A percentile compares a stretch with the other conserved stretches of the same genome.
Evolutionary conservation across 306 rosid species (phyloP).

Genomic region (Heteromeles arbutifolia): DNA sequence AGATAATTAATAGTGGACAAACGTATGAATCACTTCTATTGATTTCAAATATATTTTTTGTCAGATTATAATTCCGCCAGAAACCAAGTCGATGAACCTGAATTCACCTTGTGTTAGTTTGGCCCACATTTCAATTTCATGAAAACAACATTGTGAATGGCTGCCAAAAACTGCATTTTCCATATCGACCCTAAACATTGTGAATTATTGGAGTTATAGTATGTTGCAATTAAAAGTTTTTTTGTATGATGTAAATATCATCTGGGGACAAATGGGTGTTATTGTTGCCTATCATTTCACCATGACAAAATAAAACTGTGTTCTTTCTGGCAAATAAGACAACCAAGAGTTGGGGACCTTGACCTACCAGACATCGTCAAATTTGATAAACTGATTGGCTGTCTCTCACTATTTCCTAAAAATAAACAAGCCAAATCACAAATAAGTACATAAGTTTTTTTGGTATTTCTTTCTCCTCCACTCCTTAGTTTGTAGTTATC

Average conservation of each 20-base stretch:
- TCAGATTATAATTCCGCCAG: neutral
- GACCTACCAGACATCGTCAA: neutral
- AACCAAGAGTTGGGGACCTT: neutral
- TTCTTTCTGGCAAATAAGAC: neutral
- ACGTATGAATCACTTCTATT: too few relatives aligned
- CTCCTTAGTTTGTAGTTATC: neutral
- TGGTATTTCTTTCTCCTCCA: neutral
- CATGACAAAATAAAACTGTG: neutral
- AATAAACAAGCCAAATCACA: neutral
- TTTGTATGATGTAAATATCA: too few relatives aligned
- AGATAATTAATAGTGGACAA: too few relatives aligned
- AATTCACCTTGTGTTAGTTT: neutral
- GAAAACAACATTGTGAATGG: neutral
- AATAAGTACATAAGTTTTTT: neutral
- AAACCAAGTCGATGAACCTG: neutral
- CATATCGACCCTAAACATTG: neutral
- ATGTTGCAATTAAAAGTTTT: neutral
- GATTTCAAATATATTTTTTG: too few relatives aligned
- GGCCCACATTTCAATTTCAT: neutral
- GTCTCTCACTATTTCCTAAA: neutral
- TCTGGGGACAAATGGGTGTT: too few relatives aligned
- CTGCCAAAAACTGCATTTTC: neutral
- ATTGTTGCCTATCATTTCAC: too few relatives aligned
- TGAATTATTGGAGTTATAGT: neutral
- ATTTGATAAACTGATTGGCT: neutral